Evolutionary conservation across 768 basidiomycete genomes (phyloP), one percentile per base, ranked within the genome.

Genomic region (Russula dissimulans): DNA sequence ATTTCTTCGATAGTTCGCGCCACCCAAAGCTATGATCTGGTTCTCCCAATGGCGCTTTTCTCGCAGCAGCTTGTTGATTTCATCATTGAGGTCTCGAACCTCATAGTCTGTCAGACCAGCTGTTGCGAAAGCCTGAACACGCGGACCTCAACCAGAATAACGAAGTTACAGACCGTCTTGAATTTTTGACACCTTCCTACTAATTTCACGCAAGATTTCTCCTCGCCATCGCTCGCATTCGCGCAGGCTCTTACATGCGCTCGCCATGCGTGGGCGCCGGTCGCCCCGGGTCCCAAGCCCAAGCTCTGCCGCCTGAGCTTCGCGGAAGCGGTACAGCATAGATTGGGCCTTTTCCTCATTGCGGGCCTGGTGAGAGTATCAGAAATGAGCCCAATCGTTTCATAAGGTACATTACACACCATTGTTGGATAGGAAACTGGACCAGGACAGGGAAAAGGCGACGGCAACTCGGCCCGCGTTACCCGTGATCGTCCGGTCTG

Each of bases 1-100:
- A 69, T 93, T 97, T 54, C 95, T 78, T 67, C 91, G 79, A 71
- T 97, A 98, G 70, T 97, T 99, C 22, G 95, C 95, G 63, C 95
- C 95, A 48, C 95, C 95, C 1, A 97, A 77, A 6, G 86, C 86
- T n/a, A 97, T 87, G 53, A 98, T 97, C 71, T 97, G 95, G 66
- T 94, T 95, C 76, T 98, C 95, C 91, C 93, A 98, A 72, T 97
- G 95, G 45, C 88, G 75, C 71, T 98, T 97, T 75, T 99, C 95
- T 38, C 95, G 81, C 79, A 99, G 76, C 14, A 97, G 76, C 69
- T 87, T 91, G 78, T 98, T 99, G 65, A 99, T 99, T 68, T 97
- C 94, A 71, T 98, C 95, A 70, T 99, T 99, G 45, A 97, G 69
- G 71, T 97, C 95, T 32, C 95, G 85, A 49, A 95, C 85, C 75